Base-by-base conservation (phyloP, 805 yeast genomes). In the Limtongozyma cylindracea region DNA sequence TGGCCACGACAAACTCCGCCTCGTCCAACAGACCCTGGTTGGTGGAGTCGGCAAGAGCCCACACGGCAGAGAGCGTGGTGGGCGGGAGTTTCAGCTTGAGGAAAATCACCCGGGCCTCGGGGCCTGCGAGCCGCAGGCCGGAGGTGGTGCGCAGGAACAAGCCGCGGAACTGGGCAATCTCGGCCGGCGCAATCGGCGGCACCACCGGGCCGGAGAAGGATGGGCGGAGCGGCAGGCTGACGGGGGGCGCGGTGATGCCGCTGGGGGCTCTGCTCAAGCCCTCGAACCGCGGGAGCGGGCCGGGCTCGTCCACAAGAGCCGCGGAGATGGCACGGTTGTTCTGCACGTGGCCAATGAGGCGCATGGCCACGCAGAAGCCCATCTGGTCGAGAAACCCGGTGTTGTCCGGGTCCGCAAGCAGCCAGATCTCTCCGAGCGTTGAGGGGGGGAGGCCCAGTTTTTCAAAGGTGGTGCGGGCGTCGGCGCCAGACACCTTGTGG, bases 361-460 rank as follows among this genome's bases (percentile, higher is more conserved):
- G 62, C 64, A 88, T 58, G 11, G 95, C 93, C 23, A 66, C 59
- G 29, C 73, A 62, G 44, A 88, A 88, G 13, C 82, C 84, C 25
- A 59, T 54, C 37, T 69, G 76, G 32, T 70, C 71, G 29, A 88
- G 53, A 36, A 69, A 73, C 0, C 99, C 99, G 29, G 66, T 56
- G 47, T 78, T 78, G 27, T 65, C 68, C n/a, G 62, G 59, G 45
- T 88, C 99, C n/a, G 93, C 80, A 17, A 73, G 41, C 41, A 74
- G 82, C 98, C 98, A 88, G 29, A 88, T 69, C 43, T 80, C 88
- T 7, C 94, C 92, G 17, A 88, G 53, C 15, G 61, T 48, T 10
- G 67, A 53, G 3, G 91, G 70, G 5, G 88, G 67, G 21, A 88
- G 54, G 2, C 91, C 91, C 3, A 91, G 68, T 27, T 72, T 73